Evolutionary conservation across 495 filamentous ascomycete species (phyloP).

Genomic region (Trichocladium antarcticum): DNA sequence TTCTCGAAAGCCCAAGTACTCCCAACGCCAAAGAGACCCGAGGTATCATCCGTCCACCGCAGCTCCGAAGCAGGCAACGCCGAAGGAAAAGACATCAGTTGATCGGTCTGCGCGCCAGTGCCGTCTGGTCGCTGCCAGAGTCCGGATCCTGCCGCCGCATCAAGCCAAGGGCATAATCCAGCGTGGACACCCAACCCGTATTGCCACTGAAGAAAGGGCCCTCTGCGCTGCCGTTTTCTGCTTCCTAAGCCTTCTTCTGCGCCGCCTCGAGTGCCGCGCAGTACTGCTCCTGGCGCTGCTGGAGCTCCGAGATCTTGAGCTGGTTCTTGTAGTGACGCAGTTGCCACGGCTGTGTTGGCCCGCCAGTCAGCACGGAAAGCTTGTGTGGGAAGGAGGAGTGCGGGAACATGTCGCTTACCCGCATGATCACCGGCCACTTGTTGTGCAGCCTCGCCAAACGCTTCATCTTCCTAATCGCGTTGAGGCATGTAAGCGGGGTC

Average conservation of each 20-base stretch:
- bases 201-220: too few species aligned
- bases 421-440: not conserved
- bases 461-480: constrained; percentile 2
- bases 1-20: too few species aligned
- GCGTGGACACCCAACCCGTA: too few species aligned
- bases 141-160: too few species aligned
- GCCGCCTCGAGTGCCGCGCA: not conserved
- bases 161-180: too few species aligned
- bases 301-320: not conserved
- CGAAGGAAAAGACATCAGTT: not conserved
- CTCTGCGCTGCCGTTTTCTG: too few species aligned
- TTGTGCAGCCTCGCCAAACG: not conserved
- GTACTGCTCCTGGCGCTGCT: not conserved
- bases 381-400: not conserved
- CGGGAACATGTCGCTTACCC: not conserved
- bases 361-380: not conserved
- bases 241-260: too few species aligned
- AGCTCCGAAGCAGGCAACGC: not conserved
- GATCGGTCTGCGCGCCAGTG: too few species aligned
- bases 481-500: not conserved
- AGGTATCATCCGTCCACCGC: not conserved
- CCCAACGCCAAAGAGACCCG: not conserved
- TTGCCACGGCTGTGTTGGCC: not conserved
- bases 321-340: not conserved
- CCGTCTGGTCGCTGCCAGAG: too few species aligned